Conservation (phyloP, 2,329 filamentous ascomycete species). For the Pseudovirgaria hyperparasitica region DNA sequence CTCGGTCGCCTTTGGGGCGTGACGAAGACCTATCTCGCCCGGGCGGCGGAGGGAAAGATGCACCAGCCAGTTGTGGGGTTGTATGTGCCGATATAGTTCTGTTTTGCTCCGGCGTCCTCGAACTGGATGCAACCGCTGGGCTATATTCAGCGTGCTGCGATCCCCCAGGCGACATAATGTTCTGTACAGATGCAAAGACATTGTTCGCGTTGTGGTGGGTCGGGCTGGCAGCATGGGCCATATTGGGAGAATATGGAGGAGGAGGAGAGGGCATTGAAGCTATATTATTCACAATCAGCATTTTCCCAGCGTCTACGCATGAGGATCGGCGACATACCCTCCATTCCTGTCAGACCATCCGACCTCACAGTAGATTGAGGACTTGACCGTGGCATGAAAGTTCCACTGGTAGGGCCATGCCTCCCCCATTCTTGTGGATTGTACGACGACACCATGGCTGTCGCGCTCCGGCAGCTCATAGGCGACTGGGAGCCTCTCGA, state of each 20-base stretch:
- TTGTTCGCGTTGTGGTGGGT: conserved; percentile 24
- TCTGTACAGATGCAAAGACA: conserved; percentile 23
- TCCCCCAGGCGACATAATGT: conserved; percentile 17
- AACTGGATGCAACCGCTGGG: conserved; percentile 17
- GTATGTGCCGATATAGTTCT: conserved; percentile 22
- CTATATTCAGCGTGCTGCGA: conserved; percentile 14
- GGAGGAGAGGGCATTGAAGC: conserved; percentile 37
- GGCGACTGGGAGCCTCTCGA: conserved; percentile 27
- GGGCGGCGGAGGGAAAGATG: conserved; percentile 27
- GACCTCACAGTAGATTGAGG: conserved; percentile 15
- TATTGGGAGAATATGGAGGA: conserved; percentile 33
- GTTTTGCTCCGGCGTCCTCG: conserved; percentile 18
- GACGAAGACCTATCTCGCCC: conserved; percentile 24
- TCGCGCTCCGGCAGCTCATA: conserved; percentile 17
- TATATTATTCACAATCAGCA: conserved; percentile 9
- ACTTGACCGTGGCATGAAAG: conserved; percentile 22
- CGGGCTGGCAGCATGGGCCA: conserved; percentile 19
- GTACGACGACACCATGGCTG: conserved; percentile 27
- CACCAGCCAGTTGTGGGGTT: conserved; percentile 17
- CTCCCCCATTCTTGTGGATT: conserved; percentile 38
- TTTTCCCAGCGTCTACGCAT: neutral
- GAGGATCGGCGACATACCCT: conserved; percentile 25
- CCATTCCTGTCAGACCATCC: conserved; percentile 31
- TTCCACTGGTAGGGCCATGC: conserved; percentile 23
- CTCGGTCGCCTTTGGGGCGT: conserved; percentile 17